These are phyloP conservation scores for Diplogelasinospora grovesii DNA, from an alignment of 495 filamentous ascomycete genomes.

Conservation along the genomic window DNA sequence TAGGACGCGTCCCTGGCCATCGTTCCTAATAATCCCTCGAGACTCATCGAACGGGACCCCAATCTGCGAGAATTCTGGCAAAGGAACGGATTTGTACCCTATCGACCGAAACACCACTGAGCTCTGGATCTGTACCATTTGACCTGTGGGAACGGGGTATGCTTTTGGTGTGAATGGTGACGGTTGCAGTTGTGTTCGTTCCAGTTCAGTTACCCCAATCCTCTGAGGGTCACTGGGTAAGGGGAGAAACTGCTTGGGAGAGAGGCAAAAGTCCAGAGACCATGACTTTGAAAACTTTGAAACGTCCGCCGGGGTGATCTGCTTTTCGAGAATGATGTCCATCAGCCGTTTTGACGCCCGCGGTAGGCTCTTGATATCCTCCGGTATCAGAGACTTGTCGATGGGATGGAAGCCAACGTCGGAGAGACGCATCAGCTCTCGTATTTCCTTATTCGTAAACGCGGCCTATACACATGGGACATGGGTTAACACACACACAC, in stretches of 20 bases:
- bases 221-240: slow-evolving; percentile 33
- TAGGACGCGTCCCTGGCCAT: slow-evolving; percentile 66
- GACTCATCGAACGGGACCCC: slow-evolving; percentile 70
- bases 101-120: slow-evolving; percentile 81
- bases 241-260: slow-evolving; percentile 62
- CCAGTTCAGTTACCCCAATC: slow-evolving; percentile 59
- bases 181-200: slow-evolving; percentile 45
- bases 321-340: slow-evolving; percentile 72
- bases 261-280: slow-evolving; percentile 76
- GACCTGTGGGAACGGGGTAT: slow-evolving; percentile 42
- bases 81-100: slow-evolving; percentile 75
- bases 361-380: slow-evolving; percentile 56
- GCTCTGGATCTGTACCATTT: slow-evolving; percentile 42
- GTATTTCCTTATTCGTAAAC: slow-evolving; percentile 89
- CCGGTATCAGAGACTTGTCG: slow-evolving; percentile 56
- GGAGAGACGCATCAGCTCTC: slow-evolving; percentile 78
- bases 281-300: slow-evolving; percentile 58
- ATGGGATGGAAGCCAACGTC: slow-evolving; percentile 65
- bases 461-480: slow-evolving; percentile 64
- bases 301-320: slow-evolving; percentile 35
- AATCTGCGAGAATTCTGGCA: slow-evolving; percentile 69
- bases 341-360: slow-evolving; percentile 69
- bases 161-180: slow-evolving; percentile 47
- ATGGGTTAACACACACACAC: no score
- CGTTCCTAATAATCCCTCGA: slow-evolving; percentile 77